Conservation (phyloP, 768 basidiomycete species). For the Leccinum aurantiacum region DNA sequence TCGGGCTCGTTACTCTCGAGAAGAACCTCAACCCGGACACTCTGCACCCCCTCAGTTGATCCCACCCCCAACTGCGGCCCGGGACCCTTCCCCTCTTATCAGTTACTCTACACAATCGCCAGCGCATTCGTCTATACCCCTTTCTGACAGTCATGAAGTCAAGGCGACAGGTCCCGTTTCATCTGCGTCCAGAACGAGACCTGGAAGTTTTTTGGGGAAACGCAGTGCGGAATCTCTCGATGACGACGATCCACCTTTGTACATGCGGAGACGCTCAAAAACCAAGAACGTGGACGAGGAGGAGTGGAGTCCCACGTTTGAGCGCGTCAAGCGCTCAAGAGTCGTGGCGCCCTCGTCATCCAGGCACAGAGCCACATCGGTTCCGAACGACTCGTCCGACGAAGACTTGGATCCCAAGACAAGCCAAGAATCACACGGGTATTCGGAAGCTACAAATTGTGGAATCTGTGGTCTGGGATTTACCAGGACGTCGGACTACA, state of each 20-base stretch:
- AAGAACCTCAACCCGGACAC: not conserved
- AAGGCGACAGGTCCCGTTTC: not conserved
- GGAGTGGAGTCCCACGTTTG: constrained; percentile 18
- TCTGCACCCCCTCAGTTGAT: constrained; percentile 15
- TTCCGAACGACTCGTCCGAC: not conserved
- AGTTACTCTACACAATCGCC: constrained; percentile 1
- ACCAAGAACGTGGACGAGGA: constrained; percentile 21
- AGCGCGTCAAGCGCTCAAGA: constrained; percentile 8
- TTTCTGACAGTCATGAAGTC: not conserved
- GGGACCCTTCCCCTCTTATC: not conserved
- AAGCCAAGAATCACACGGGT: not conserved
- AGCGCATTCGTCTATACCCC: not conserved
- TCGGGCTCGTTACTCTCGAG: not conserved
- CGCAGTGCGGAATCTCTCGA: constrained; percentile 6
- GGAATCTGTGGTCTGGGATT: constrained; percentile 18
- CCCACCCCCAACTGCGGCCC: constrained; percentile 13
- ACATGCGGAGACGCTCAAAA: constrained; percentile 12
- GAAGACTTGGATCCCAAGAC: not conserved
- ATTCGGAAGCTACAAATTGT: constrained; percentile 9
- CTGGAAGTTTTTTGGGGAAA: constrained; percentile 9
- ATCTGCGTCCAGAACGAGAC: not conserved
- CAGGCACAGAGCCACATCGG: not conserved
- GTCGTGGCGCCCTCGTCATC: not conserved
- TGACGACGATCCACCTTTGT: constrained; percentile 3
- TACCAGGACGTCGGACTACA: constrained; percentile 22